Evolutionary conservation across 1,139 yeast species (phyloP), one percentile per base, ranked within the genome.

Genomic region (Petasospora fabianii): DNA sequence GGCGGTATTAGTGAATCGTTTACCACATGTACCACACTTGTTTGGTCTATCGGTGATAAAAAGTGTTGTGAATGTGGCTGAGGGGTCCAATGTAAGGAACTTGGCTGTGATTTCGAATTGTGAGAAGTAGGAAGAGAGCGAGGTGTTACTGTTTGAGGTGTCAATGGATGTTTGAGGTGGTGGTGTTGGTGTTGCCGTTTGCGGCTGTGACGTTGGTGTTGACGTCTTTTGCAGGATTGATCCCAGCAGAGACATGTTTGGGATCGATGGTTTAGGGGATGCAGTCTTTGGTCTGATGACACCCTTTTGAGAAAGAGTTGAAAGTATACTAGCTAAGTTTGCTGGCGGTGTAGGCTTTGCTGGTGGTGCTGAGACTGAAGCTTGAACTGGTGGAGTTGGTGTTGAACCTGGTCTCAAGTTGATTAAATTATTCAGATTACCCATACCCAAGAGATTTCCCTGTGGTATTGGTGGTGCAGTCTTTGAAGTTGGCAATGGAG

Each of bases 11-110:
- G 77, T 70, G 58, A 90, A 94, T 47, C 99, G 68, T 57, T 85
- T 86, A 24, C 97, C 95, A 64, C 98, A 94, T 15, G 83, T 79
- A 14, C 85, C 76, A 66, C 98, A 94, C 60, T 87, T 92, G 45
- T 84, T 75, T 6, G 95, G 80, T 55, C 83, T 77, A 17, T 71
- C 64, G 4, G 71, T 75, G 55, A 82, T 81, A 17, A 87, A 63
- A 24, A 77, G 59, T 26, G 64, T 32, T 4, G 33, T 36, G 31
- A 47, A 54, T 1, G 43, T 17, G 4, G 27, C 27, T 3, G 49
- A 19, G 13, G 54, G 45, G 31, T 54, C 51, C 19, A 38, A 14
- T 7, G 39, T 30, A 5, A 49, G 32, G 21, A 51, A 42, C 27
- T 48, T 51, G 11, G 48, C 32, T n/a, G 46, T 40, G n/a, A 54